Evolutionary conservation across 176 grass and related monocot species (phyloP), one percentile per base, ranked within the genome.

Genomic region (Cenchrus fungigraminus): DNA sequence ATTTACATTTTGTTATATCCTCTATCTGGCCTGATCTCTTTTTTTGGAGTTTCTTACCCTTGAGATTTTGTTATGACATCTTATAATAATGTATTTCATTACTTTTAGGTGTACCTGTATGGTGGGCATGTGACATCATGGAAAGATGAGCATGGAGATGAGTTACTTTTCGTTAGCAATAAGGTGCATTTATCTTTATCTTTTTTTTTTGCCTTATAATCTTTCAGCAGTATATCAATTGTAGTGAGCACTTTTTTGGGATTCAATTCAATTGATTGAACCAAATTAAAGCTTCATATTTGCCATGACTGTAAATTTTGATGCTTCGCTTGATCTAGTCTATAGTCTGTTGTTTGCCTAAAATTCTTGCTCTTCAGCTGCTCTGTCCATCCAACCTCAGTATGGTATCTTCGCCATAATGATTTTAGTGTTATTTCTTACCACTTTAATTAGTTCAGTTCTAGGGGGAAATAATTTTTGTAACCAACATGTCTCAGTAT

Each of bases 61-160:
- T 58, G 11, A 55, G 53, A 68, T 69, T 32, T 91, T 91, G 20
- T 62, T 80, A 37, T 53, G 1, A 31, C 31, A 20, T 87, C 37
- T 75, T 83, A 49, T 72, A 53, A 73, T 40, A 9, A 68, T 74
- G 42, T 68, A 40, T 76, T 49, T 61, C n/a, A 58, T 76, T 78
- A 45, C 59, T 79, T 88, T 69, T 50, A 94, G 92, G 92, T 94
- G 65, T 92, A 95, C 85, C 79, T 95, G n/a, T 83, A 95, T 20
- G 90, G 93, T 45, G 90, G 82, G 11, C 90, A 95, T 86, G 93
- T 95, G 31, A 95, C 85, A 78, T 95, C 93, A 79, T 92, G 93
- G 93, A 95, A 92, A 85, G 86, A 95, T 47, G 85, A 90, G n/a
- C 77, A 92, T 83, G 90, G 87, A 34, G 92, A 95, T 43, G 93